phyloP scores from a whole-genome alignment of 2,329 filamentous ascomycete genomes.

The Pezicula neosporulosa region DNA sequence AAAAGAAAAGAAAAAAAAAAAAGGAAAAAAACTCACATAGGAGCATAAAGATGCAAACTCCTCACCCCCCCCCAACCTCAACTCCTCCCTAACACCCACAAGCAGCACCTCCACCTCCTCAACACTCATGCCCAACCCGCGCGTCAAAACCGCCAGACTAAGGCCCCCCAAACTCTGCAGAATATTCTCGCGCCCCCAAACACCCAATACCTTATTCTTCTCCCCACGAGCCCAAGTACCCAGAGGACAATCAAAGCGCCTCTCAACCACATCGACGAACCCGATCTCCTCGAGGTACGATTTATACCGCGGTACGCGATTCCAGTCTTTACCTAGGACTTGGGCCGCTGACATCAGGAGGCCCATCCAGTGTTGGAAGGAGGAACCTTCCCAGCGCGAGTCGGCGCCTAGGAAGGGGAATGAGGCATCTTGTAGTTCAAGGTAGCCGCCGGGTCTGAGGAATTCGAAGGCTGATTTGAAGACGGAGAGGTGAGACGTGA shows the following conservation, averaged over 20 bases:
- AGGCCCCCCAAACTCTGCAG: slow-evolving; percentile 1
- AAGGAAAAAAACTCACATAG: neutral
- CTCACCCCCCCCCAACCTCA: neutral
- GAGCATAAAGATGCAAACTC: slow-evolving; percentile 1
- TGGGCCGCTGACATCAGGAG: neutral
- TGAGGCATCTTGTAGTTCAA: slow-evolving; percentile 25
- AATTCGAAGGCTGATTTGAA: slow-evolving; percentile 1
- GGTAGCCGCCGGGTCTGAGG: slow-evolving; percentile 16
- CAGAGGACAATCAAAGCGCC: slow-evolving; percentile 35
- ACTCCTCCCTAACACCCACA: slow-evolving; percentile 1
- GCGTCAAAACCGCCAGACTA: slow-evolving; percentile 16
- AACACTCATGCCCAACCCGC: neutral
- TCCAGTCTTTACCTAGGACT: neutral
- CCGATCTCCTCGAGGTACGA: slow-evolving; percentile 2
- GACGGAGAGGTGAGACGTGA: slow-evolving; percentile 46
- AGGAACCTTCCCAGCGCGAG: slow-evolving; percentile 12
- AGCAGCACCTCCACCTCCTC: neutral
- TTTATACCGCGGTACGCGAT: slow-evolving; percentile 1
- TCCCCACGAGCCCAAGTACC: slow-evolving; percentile 34
- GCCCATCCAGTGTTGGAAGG: neutral
- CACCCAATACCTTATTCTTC: slow-evolving; percentile 33
- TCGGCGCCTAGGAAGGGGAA: neutral
- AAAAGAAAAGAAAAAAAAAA: too few relatives aligned
- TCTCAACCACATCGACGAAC: slow-evolving; percentile 28
- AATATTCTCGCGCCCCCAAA: slow-evolving; percentile 8